A percentile compares a stretch with the other conserved stretches of the same genome.
These are phyloP conservation scores for Mucor indicus DNA, from an alignment of 371 early-diverging fungal genomes.

Conservation along the genomic window DNA sequence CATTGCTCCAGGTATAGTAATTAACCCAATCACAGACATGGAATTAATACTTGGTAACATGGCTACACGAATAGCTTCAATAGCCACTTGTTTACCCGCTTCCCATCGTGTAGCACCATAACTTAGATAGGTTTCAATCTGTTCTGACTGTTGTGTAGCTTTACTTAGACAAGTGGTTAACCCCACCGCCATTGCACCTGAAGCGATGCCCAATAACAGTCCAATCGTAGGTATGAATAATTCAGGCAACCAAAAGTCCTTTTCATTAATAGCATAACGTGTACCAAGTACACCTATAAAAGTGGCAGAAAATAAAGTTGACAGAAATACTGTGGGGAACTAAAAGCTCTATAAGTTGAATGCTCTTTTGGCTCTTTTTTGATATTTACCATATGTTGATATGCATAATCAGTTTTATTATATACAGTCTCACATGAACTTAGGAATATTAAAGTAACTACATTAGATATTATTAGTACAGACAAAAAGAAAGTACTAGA, in stretches of 20 bases:
- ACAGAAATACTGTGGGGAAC: constrained; percentile 50
- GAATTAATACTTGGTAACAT: constrained; percentile 82
- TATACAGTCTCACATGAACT: constrained; percentile 60
- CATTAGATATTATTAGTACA: not conserved
- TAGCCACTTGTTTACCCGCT: constrained; percentile 68
- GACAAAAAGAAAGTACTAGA: not conserved
- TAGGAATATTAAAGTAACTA: constrained; percentile 46
- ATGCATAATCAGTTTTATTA: constrained; percentile 55
- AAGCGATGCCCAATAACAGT: constrained; percentile 81
- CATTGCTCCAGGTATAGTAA: constrained; percentile 91
- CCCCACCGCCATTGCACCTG: constrained; percentile 84
- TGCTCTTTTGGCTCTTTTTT: not conserved
- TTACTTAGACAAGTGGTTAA: constrained; percentile 55
- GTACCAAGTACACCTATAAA: constrained; percentile 62
- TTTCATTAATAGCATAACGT: constrained; percentile 69
- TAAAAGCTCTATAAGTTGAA: constrained; percentile 2
- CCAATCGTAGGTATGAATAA: constrained; percentile 88
- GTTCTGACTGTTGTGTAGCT: constrained; percentile 62
- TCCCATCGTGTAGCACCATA: constrained; percentile 89
- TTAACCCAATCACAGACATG: constrained; percentile 84
- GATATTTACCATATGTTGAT: constrained; percentile 55
- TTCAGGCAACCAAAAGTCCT: constrained; percentile 72
- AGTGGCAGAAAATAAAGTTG: constrained; percentile 47
- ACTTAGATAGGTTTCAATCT: constrained; percentile 70
- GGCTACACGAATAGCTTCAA: constrained; percentile 72